Percentiles rank a stretch among this genome's conserved stretches.
These are phyloP conservation scores for Hebeloma cylindrosporum DNA, from an alignment of 768 basidiomycete genomes.

Conservation along the genomic window DNA sequence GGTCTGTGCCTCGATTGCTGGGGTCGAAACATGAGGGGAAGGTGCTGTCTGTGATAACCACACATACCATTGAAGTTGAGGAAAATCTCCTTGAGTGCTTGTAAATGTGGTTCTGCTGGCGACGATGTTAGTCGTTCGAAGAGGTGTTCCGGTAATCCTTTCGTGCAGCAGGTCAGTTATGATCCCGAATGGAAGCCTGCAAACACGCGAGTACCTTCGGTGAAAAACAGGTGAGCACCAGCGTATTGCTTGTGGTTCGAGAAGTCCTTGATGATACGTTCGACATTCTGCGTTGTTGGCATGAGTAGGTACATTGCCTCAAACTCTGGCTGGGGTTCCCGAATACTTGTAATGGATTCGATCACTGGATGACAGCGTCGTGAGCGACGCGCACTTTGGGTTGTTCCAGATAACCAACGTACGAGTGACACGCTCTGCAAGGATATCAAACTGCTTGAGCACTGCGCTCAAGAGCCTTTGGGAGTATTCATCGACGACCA, in stretches of 20 bases:
- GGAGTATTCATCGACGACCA: slow-evolving; percentile 93
- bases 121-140: slow-evolving; percentile 75
- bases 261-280: slow-evolving; percentile 88
- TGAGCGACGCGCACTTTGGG: slow-evolving; percentile 1
- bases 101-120: slow-evolving; percentile 75
- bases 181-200: too few species aligned
- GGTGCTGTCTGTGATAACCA: neutral
- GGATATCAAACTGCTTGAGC: slow-evolving; percentile 89
- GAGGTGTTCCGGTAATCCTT: slow-evolving; percentile 77
- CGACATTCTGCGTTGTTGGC: slow-evolving; percentile 92
- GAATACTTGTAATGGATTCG: slow-evolving; percentile 81
- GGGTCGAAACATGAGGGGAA: slow-evolving; percentile 6
- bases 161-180: neutral
- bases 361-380: slow-evolving; percentile 62
- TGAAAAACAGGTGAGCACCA: slow-evolving; percentile 88
- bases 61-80: slow-evolving; percentile 89
- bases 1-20: slow-evolving; percentile 83
- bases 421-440: slow-evolving; percentile 97
- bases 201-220: slow-evolving; percentile 62
- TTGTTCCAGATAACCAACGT: slow-evolving; percentile 36
- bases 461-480: slow-evolving; percentile 82
- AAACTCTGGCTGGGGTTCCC: slow-evolving; percentile 80
- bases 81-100: slow-evolving; percentile 80
- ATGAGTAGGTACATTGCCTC: slow-evolving; percentile 95
- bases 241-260: slow-evolving; percentile 66